Base-by-base conservation (phyloP, 345 rosid genomes). In the Rhizophora mangle region DNA sequence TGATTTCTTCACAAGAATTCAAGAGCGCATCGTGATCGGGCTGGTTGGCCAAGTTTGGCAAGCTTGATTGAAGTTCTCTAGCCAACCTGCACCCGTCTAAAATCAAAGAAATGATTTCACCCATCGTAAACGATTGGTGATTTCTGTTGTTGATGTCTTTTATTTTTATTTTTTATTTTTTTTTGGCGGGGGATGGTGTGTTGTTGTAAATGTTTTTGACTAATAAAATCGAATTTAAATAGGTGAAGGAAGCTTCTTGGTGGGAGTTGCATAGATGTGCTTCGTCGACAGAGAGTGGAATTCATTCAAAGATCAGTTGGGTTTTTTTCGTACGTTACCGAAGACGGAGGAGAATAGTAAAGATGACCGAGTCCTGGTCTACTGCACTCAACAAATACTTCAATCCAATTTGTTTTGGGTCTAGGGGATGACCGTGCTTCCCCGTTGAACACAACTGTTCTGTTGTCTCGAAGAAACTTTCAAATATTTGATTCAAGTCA, bases 81-180 rank as follows among this genome's bases (percentile, higher is more conserved):
- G 85, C 90, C 19, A 84, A 67, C 30, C 74, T 72, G 72, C 87
- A 74, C 7, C 91, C 97, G 0, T 68, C 77, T 26, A 77, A 77
- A 64, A 90, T 73, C 63, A 79, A 36, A 68, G 88, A 69, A 68
- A 83, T 62, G 6, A 72, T 59, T 21, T 82, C 89, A 63, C 81
- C 84, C 87, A 84, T 78, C 22, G 26, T 51, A 21, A 31, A 37
- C 8, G 37, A 34, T 34, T 34, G 37, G 37, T 8, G 37, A 34
- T 34, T 34, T 34, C 24, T 34, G 8, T 37, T 63, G 26, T 20
- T 54, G 8, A 20, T 56, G 32, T 6, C 13, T 63, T 20, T n/a
- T 18, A 52, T 0, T 13, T 43, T 13, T 43, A 13, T 13, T 39
- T 6, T 31, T 4, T 31, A 10, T 10, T 1, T 43, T 43, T 43